Evolutionary conservation across 768 basidiomycete species (phyloP).

Genomic region (Russula dissimulans): DNA sequence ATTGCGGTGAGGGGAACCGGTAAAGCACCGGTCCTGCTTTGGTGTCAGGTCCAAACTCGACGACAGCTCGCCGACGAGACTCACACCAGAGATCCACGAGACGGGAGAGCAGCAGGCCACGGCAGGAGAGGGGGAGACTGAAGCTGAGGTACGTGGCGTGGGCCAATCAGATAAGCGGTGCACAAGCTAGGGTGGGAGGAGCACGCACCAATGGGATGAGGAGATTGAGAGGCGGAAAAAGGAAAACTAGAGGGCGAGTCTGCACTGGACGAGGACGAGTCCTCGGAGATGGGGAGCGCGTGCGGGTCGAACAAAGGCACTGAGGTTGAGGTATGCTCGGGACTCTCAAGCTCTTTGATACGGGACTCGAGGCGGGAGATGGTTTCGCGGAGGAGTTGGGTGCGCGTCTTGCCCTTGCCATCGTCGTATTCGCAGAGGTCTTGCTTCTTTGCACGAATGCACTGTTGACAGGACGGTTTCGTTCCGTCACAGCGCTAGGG

Average conservation of each 20-base stretch:
- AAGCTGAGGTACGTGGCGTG: background rate
- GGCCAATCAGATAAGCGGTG: slow-evolving; percentile 12
- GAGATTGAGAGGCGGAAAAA: slow-evolving; percentile 28
- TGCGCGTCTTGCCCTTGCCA: slow-evolving; percentile 75
- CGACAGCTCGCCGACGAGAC: background rate
- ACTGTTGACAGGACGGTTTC: slow-evolving; percentile 75
- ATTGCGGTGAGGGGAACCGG: slow-evolving; percentile 22
- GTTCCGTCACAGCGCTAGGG: slow-evolving; percentile 64
- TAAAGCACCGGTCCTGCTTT: background rate
- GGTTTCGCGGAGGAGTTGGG: slow-evolving; percentile 69
- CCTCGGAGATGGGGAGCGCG: slow-evolving; percentile 26
- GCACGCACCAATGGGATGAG: slow-evolving; percentile 31
- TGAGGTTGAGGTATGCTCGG: slow-evolving; percentile 59
- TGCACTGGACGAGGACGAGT: slow-evolving; percentile 28
- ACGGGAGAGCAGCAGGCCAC: slow-evolving; percentile 10
- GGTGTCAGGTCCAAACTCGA: background rate
- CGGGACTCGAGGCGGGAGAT: slow-evolving; percentile 63
- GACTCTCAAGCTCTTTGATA: slow-evolving; percentile 66
- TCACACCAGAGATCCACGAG: slow-evolving; percentile 10
- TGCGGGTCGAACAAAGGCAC: slow-evolving; percentile 67
- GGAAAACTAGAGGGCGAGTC: slow-evolving; percentile 27
- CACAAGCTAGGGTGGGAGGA: slow-evolving; percentile 40
- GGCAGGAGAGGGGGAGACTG: slow-evolving; percentile 13
- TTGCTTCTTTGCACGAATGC: slow-evolving; percentile 64
- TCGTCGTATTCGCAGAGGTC: slow-evolving; percentile 76